Base-by-base conservation (phyloP, 441 rosid genomes). In the Gossypium gossypioides region DNA sequence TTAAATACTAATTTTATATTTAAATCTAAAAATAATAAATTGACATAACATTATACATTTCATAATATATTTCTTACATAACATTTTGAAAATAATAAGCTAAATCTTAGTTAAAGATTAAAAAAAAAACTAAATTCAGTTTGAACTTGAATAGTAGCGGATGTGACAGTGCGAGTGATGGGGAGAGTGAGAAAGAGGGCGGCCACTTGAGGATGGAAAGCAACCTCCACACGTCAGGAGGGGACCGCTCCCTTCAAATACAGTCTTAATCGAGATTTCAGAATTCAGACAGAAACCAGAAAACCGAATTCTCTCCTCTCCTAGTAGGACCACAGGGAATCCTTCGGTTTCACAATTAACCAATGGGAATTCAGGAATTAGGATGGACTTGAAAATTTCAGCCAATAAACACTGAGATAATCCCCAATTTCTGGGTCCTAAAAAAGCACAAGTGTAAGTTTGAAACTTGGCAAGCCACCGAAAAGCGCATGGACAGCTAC, bases 381-480 rank as follows among this genome's bases (percentile, higher is more conserved):
- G 67, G 92, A 86, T 88, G 32, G 52, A 74, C 78, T 57, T 80
- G 27, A 58, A 60, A 46, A 0, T 6, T 34, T 66, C 59, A 76
- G 78, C 92, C 92, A 86, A 86, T 88, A 46, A 78, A 16, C 70
- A 25, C 75, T 65, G 34, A 81, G 84, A 83, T 83, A 72, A 80
- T 82, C 78, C 78, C 66, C 73, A 25, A 6, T 7, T 48, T 4
- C 21, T 65, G 83, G 82, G 84, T 15, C 85, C 91, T 78, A 29
- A 42, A 63, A 50, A 27, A 27, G 1, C 16, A 42, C 27, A 15
- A n/a, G 62, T 6, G 24, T 56, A 48, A 40, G 32, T 40, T 62
- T 9, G 51, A 40, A 63, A 64, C 22, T 25, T 18, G 16, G 74
- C 63, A 58, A 73, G 61, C 68, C 62, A 44, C 76, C 77, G 71